These are phyloP conservation scores for Pseudisothecium myosuroides DNA, from an alignment of 225 moss, liverwort and hornwort species.

Conservation along the genomic window DNA sequence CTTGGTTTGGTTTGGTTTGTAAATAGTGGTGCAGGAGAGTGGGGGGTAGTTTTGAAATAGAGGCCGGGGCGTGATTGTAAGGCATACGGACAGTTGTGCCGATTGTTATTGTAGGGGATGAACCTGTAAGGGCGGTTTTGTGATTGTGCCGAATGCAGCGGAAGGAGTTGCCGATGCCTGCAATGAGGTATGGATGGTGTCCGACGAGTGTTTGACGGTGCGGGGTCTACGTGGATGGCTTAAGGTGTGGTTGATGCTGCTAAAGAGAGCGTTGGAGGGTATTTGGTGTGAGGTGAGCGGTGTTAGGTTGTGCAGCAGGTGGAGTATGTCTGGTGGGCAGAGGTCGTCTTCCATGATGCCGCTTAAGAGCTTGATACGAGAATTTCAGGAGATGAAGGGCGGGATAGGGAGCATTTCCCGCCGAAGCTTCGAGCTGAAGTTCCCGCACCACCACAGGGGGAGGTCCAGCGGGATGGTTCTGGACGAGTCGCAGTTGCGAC, in stretches of 20 bases:
- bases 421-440: conserved; percentile 91
- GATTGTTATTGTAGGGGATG: neutral
- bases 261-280: conserved; percentile 31
- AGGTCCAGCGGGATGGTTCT: conserved; percentile 91
- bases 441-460: conserved; percentile 66
- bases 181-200: conserved; percentile 53
- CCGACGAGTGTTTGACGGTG: conserved; percentile 31
- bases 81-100: neutral
- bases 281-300: conserved; percentile 35
- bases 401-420: conserved; percentile 97
- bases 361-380: conserved; percentile 91
- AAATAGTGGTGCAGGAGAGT: neutral
- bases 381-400: conserved; percentile 97
- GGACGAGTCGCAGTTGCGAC: conserved; percentile 74
- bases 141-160: neutral
- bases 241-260: conserved; percentile 30
- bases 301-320: conserved; percentile 19
- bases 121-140: neutral
- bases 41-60: neutral
- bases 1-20: neutral
- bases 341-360: conserved; percentile 82
- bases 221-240: conserved; percentile 38
- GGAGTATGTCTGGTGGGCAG: conserved; percentile 34
- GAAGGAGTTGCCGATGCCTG: neutral
- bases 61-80: neutral